Evolutionary conservation across 2,329 filamentous ascomycete genomes (phyloP).

Genomic region (Cladosporium sp.): DNA sequence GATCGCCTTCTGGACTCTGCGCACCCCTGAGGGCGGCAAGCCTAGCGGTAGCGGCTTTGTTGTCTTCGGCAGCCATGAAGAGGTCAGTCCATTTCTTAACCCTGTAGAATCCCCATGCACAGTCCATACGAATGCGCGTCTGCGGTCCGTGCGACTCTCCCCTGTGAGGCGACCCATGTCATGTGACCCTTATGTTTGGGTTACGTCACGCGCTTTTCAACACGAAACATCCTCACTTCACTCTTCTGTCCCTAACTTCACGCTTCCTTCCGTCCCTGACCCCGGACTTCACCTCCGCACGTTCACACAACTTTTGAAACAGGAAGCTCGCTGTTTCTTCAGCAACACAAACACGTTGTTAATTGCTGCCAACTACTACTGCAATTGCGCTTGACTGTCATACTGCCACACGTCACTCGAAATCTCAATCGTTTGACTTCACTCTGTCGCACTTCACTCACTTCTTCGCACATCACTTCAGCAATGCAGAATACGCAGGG

Average conservation of each 20-base stretch:
- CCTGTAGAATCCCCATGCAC: slow-evolving; percentile 16
- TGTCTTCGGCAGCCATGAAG: slow-evolving; percentile 97
- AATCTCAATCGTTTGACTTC: slow-evolving; percentile 1
- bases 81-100: slow-evolving; percentile 63
- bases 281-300: slow-evolving; percentile 18
- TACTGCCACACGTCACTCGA: background rate
- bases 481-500: background rate
- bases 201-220: slow-evolving; percentile 17
- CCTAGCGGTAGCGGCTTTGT: slow-evolving; percentile 98
- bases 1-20: slow-evolving; percentile 98
- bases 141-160: slow-evolving; percentile 16
- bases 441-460: slow-evolving; percentile 5
- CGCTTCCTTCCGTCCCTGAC: slow-evolving; percentile 2
- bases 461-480: slow-evolving; percentile 22
- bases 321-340: slow-evolving; percentile 1
- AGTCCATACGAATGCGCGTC: slow-evolving; percentile 17
- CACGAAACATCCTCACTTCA: slow-evolving; percentile 20
- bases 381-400: background rate
- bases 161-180: slow-evolving; percentile 11
- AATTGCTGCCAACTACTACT: slow-evolving; percentile 22
- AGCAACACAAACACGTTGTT: slow-evolving; percentile 17
- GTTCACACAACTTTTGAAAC: slow-evolving; percentile 14
- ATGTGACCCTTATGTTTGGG: slow-evolving; percentile 17
- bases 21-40: slow-evolving; percentile 98
- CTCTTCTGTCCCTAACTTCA: background rate